phyloP scores from a whole-genome alignment of 225 moss, liverwort and hornwort species.

The Marchantia paleacea region DNA sequence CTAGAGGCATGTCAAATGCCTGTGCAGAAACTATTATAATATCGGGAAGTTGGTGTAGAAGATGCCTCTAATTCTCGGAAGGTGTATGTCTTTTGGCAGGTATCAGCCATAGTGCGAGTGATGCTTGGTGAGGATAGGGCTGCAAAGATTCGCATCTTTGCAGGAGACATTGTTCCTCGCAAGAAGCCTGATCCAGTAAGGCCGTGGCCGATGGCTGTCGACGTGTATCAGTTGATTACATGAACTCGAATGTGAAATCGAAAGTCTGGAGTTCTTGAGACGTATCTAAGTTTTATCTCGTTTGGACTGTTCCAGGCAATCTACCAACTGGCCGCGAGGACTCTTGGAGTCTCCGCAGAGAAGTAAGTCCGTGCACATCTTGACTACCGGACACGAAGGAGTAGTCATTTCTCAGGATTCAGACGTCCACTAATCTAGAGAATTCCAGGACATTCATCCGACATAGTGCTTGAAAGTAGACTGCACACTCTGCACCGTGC shows the following conservation, averaged over 20 bases:
- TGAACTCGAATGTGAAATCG: not conserved
- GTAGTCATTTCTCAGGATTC: no score
- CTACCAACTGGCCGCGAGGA: conserved; percentile 70
- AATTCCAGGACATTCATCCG: no score
- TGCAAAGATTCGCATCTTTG: conserved; percentile 68
- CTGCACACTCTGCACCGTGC: not conserved
- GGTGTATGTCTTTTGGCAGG: conserved; percentile 31
- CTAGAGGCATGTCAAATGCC: not conserved
- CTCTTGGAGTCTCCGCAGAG: conserved; percentile 65
- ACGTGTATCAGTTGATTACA: not conserved
- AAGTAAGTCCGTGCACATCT: conserved; percentile 24
- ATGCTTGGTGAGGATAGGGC: conserved; percentile 84
- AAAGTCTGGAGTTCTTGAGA: no score
- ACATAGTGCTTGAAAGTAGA: no score
- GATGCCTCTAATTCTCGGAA: not conserved
- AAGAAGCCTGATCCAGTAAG: conserved; percentile 93
- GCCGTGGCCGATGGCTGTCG: no score
- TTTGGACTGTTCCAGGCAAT: conserved; percentile 49
- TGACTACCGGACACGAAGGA: not conserved
- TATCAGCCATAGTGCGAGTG: conserved; percentile 86
- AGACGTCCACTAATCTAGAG: no score
- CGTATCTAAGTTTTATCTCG: not conserved
- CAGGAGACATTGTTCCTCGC: conserved; percentile 83
- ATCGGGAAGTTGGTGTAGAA: not conserved
- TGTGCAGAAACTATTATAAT: not conserved